phyloP scores from a whole-genome alignment of 257 asterid species.

The Primulina eburnea region DNA sequence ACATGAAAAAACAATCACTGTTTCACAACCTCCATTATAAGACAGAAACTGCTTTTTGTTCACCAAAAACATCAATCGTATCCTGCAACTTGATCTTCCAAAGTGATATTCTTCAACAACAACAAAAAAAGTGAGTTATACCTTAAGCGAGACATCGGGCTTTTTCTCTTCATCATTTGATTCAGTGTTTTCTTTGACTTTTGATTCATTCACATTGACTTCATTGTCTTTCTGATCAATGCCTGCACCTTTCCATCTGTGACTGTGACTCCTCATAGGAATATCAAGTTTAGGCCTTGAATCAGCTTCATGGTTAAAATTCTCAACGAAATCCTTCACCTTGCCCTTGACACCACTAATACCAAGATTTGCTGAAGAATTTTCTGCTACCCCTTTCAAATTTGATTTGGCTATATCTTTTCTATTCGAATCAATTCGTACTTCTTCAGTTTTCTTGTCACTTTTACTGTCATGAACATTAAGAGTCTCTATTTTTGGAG shows the following conservation, averaged over 20 bases:
- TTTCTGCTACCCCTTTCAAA: conserved; percentile 21
- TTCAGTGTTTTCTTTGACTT: conserved; percentile 32
- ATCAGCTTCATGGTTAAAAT: conserved; percentile 55
- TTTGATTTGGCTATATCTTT: conserved; percentile 27
- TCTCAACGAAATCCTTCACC: conserved; percentile 73
- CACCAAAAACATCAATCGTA: not conserved
- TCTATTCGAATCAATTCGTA: conserved; percentile 23
- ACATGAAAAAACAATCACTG: conserved; percentile 1
- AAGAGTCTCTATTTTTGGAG: conserved; percentile 20
- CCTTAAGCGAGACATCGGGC: conserved; percentile 48
- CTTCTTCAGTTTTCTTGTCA: conserved; percentile 38
- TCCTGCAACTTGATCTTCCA: not conserved
- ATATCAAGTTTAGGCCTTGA: conserved; percentile 32
- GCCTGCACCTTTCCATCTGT: conserved; percentile 38
- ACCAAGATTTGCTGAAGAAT: conserved; percentile 27
- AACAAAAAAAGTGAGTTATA: conserved; percentile 24
- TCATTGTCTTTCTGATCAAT: conserved; percentile 35
- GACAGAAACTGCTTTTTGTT: not conserved
- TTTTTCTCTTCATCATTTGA: conserved; percentile 28
- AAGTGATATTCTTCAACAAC: not conserved
- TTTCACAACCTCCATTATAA: conserved; percentile 13
- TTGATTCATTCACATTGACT: conserved; percentile 29
- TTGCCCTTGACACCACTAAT: conserved; percentile 53
- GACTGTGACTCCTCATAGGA: conserved; percentile 36
- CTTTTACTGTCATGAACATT: conserved; percentile 23